Conservation (phyloP, 2,329 filamentous ascomycete species). For the Trichoderma koningii region DNA sequence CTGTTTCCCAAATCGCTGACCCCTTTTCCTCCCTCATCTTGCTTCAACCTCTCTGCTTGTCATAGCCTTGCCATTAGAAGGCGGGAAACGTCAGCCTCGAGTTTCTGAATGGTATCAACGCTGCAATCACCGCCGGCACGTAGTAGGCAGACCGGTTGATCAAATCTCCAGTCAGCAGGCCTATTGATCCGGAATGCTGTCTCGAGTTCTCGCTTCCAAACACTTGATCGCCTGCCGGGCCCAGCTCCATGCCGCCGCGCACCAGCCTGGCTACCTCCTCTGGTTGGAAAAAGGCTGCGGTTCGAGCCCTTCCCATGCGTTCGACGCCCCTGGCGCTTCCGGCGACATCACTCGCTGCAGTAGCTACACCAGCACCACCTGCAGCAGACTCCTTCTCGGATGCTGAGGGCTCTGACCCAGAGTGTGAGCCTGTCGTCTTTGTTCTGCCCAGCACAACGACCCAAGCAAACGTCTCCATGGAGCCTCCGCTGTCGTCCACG, state of each 20-base stretch:
- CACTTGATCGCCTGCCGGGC: conserved; percentile 44
- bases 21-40: background rate
- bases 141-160: conserved; percentile 43
- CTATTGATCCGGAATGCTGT: conserved; percentile 44
- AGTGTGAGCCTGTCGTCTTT: background rate
- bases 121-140: conserved; percentile 44
- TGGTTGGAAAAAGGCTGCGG: conserved; percentile 43
- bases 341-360: too few relatives aligned
- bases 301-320: conserved; percentile 42
- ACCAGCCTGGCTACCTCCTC: conserved; percentile 42
- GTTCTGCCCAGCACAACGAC: conserved; percentile 37
- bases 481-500: conserved; percentile 36
- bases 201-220: conserved; percentile 44
- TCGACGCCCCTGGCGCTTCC: conserved; percentile 22
- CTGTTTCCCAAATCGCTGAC: too few relatives aligned
- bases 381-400: background rate
- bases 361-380: background rate
- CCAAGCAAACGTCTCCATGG: conserved; percentile 46
- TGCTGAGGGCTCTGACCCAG: background rate
- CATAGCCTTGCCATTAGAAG: background rate
- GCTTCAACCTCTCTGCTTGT: background rate
- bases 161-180: conserved; percentile 44
- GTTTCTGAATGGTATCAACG: conserved; percentile 47
- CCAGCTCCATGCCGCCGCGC: conserved; percentile 44
- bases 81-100: conserved; percentile 37